Evolutionary conservation across 1,139 yeast genomes (phyloP).

Genomic region (Suhomyces anneliseae): DNA sequence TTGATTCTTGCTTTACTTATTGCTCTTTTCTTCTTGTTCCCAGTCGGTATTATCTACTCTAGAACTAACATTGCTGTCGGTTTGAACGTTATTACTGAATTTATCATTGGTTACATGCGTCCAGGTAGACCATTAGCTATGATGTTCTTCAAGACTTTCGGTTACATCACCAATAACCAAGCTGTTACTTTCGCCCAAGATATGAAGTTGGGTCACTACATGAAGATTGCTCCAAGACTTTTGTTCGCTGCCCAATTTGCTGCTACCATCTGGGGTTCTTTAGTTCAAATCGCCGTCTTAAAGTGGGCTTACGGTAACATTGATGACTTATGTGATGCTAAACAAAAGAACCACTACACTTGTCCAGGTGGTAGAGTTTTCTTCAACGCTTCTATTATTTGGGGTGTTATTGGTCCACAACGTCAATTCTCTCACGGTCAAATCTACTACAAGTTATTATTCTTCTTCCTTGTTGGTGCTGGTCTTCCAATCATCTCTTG

Average conservation of each 20-base stretch:
- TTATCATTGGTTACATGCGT: conserved; percentile 47
- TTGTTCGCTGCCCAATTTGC: conserved; percentile 47
- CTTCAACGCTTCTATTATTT: conserved; percentile 47
- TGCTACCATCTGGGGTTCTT: conserved; percentile 47
- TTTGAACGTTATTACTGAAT: conserved; percentile 47
- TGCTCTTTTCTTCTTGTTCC: conserved; percentile 42
- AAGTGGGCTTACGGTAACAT: conserved; percentile 48
- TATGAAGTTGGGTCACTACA: conserved; percentile 55
- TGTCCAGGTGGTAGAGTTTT: conserved; percentile 48
- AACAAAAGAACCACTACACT: conserved; percentile 39
- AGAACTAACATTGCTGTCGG: conserved; percentile 47
- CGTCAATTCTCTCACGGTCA: conserved; percentile 42
- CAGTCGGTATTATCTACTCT: conserved; percentile 45
- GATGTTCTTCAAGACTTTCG: conserved; percentile 49
- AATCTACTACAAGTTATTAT: conserved; percentile 39
- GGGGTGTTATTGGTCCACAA: conserved; percentile 49
- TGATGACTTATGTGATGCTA: conserved; percentile 46
- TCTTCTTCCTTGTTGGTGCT: conserved; percentile 44
- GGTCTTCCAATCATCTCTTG: conserved; percentile 42
- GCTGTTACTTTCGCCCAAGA: conserved; percentile 56
- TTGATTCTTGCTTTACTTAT: conserved; percentile 41
- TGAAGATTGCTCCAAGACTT: conserved; percentile 51
- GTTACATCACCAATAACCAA: conserved; percentile 54
- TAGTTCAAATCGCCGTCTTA: conserved; percentile 46
- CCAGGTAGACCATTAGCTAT: conserved; percentile 50